These are phyloP conservation scores for Teratosphaeria viscida DNA, from an alignment of 2,329 filamentous ascomycete species.

Conservation along the genomic window DNA sequence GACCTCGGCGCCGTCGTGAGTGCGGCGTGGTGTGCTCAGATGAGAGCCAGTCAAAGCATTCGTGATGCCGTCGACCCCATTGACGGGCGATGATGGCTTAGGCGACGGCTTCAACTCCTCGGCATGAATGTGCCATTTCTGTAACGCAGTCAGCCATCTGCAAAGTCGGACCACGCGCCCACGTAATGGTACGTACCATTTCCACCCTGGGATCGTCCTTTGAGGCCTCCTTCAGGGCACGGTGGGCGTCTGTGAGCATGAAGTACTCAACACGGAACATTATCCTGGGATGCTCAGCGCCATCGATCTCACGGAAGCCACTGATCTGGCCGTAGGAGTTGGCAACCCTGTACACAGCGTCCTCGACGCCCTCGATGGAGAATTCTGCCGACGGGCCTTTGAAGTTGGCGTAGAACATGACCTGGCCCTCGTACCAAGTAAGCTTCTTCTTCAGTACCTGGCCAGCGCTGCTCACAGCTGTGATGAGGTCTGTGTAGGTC, in stretches of 20 bases:
- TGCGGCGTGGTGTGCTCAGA: conserved; percentile 1
- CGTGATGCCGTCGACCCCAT: background rate
- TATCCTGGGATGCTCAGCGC: conserved; percentile 5
- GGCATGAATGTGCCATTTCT: conserved; percentile 3
- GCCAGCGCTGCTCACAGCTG: background rate
- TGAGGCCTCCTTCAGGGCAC: conserved; percentile 5
- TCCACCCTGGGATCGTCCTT: conserved; percentile 3
- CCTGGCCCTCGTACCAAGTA: conserved; percentile 18
- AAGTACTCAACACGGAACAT: conserved; percentile 21
- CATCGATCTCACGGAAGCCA: conserved; percentile 9
- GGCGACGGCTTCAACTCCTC: background rate
- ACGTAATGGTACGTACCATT: conserved; percentile 8
- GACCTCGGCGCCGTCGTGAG: background rate
- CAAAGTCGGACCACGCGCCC: too few relatives aligned
- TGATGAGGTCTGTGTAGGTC: background rate
- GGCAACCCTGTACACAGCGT: conserved; percentile 9
- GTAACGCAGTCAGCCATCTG: conserved; percentile 2
- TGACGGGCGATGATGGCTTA: background rate
- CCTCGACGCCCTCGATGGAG: conserved; percentile 2
- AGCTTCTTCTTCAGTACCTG: background rate
- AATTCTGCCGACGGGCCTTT: conserved; percentile 7
- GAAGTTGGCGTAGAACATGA: conserved; percentile 12
- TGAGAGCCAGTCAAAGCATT: background rate
- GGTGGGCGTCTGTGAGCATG: conserved; percentile 13
- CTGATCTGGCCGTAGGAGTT: conserved; percentile 14